Evolutionary conservation across 257 asterid genomes (phyloP), one percentile per base, ranked within the genome.

Genomic region (Voacanga thouarsii): DNA sequence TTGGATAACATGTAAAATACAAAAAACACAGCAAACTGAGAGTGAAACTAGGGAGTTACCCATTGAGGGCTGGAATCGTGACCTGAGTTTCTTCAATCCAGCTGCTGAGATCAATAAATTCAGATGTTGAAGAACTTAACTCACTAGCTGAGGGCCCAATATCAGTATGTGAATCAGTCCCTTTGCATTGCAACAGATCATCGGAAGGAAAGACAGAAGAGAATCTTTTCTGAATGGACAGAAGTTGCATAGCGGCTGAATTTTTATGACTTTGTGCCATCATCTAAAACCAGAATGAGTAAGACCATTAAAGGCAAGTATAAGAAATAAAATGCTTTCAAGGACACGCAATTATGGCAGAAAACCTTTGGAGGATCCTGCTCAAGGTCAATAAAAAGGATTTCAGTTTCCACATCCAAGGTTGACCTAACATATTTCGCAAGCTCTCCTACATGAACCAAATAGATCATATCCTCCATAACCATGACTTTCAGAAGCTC

Each of bases 381-480:
- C 83, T 91, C 96, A 23, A 93, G 87, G 86, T 93, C 92, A 50
- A 90, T 86, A 74, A 84, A 88, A 77, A 84, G 81, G 74, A 82
- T 59, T 37, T 84, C 76, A 4, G 68, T 81, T 75, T 84, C 90
- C 81, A 71, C 78, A 77, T 71, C 73, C 78, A 85, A 83, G 78
- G 90, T 85, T 65, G 82, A 89, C 79, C 77, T 83, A 24, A 88
- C 87, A 78, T 89, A 88, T 26, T 86, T 88, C 0, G 83, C 82
- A 65, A 93, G 89, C 53, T 85, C 89, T 73, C 75, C 71, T 64
- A 78, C 81, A 18, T 93, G 89, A 75, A 90, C 84, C 77, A 93
- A 76, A 86, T 93, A 93, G 80, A 93, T 80, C 97, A 93, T 93
- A 49, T 93, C 98, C 66, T 90, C 98, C 77, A 93, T 84, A 79